phyloP scores from a whole-genome alignment of 345 rosid species.

The Eucalyptus camaldulensis region DNA sequence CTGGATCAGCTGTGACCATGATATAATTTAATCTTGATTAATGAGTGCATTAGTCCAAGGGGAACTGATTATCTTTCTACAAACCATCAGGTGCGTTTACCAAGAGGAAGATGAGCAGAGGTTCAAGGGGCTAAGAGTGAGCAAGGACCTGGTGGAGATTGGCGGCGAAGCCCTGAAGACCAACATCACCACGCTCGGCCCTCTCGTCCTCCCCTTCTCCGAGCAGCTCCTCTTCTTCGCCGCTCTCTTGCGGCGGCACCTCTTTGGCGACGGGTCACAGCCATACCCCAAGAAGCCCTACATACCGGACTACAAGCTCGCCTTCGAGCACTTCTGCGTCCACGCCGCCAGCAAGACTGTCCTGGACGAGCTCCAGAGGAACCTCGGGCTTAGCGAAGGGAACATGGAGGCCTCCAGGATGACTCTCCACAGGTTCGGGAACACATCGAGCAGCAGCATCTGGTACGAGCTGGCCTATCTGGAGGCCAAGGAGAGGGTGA shows the following conservation, averaged over 20 bases:
- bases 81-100: slow-evolving; percentile 48
- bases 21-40: neutral
- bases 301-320: slow-evolving; percentile 93
- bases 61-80: neutral
- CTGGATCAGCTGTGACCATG: neutral
- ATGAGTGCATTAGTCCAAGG: neutral
- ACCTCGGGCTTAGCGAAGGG: slow-evolving; percentile 62
- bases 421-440: slow-evolving; percentile 81
- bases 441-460: slow-evolving; percentile 86
- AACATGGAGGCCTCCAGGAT: slow-evolving; percentile 86
- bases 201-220: slow-evolving; percentile 85
- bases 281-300: slow-evolving; percentile 43
- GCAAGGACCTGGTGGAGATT: slow-evolving; percentile 74
- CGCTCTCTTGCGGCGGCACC: slow-evolving; percentile 35
- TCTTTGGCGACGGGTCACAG: slow-evolving; percentile 5
- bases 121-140: slow-evolving; percentile 60
- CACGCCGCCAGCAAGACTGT: slow-evolving; percentile 79
- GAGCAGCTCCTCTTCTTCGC: slow-evolving; percentile 88
- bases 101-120: slow-evolving; percentile 85
- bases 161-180: slow-evolving; percentile 93
- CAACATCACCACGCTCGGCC: slow-evolving; percentile 93
- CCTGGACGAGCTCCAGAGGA: slow-evolving; percentile 78
- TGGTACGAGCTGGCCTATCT: slow-evolving; percentile 88
- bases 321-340: slow-evolving; percentile 89
- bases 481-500: slow-evolving; percentile 82